Evolutionary conservation across 1,284 basidiomycete species (phyloP), one percentile per base, ranked within the genome.

Genomic region (Ceratobasidium sp.): DNA sequence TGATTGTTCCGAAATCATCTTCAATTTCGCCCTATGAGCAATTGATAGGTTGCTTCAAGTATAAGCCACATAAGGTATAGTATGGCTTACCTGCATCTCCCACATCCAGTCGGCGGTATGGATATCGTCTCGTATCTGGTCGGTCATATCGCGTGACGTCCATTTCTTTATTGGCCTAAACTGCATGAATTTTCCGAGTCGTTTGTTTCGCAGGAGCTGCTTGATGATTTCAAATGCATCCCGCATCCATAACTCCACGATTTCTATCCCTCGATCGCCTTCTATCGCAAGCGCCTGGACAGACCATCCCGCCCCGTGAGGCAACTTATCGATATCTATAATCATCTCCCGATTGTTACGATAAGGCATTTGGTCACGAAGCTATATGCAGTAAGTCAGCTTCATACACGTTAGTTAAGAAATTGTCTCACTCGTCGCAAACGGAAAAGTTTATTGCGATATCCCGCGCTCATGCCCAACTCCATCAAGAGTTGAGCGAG

Each of bases 141-240:
- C 36, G 12, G 30, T 52, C 18, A 46, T 3, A n/a, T 52, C 16
- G 10, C 2, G 30, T n/a, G 14, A 39, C 9, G 16, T 55, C 4
- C 21, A 67, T 28, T 67, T 32, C 21, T 16, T 50, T n/a, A 21
- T 34, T 62, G 74, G 5, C 39, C 41, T 60, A 23, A 26, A 60
- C 12, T 43, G 12, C 16, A 28, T 45, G 26, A 16, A 18, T 26
- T 30, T 64, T 6, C 28, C 39, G n/a, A 74, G 8, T 23, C 64
- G 52, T 21, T 75, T 75, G 23, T 60, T 41, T 18, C 58, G 9
- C 1, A 74, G 43, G 30, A 83, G 64, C 34, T 10, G 82, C 75
- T 39, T 78, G 79, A 43, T 80, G 78, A 0, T 82, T 76, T 21
- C 79, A 79, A 64, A 26, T 21, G 16, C 41, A 21, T 82, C 75